Conservation (phyloP, 108 stramenopile genomes). For the Nitzschia putrida region DNA sequence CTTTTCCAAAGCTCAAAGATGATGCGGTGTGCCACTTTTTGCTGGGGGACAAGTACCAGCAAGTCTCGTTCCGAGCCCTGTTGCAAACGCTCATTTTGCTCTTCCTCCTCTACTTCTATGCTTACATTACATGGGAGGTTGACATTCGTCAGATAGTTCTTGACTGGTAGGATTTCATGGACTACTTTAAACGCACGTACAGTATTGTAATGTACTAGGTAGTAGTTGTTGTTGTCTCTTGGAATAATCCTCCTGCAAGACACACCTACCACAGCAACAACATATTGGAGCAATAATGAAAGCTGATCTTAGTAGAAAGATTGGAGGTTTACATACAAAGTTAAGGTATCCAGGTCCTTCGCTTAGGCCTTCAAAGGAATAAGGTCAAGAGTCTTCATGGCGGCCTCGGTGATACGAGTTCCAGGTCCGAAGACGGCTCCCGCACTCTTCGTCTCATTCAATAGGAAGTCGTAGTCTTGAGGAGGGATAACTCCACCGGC, state of each 20-base stretch:
- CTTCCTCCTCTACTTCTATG: conserved; percentile 20
- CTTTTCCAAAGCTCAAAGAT: conserved; percentile 13
- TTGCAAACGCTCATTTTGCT: conserved; percentile 31
- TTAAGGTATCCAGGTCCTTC: too few relatives aligned
- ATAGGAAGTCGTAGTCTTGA: conserved; percentile 89
- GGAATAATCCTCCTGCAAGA: too few relatives aligned
- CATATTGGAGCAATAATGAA: too few relatives aligned
- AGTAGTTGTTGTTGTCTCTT: too few relatives aligned
- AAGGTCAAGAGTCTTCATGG: conserved; percentile 69
- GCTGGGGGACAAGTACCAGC: conserved; percentile 11
- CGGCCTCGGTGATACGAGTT: conserved; percentile 91
- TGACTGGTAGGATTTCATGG: neutral
- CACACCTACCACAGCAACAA: too few relatives aligned
- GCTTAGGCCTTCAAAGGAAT: conserved; percentile 38
- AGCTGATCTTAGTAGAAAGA: too few relatives aligned
- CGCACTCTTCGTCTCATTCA: conserved; percentile 81
- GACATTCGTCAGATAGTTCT: conserved; percentile 9
- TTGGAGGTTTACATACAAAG: too few relatives aligned
- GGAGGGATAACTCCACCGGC: conserved; percentile 97
- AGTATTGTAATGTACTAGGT: too few relatives aligned
- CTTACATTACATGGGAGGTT: conserved; percentile 30
- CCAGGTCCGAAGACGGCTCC: conserved; percentile 96
- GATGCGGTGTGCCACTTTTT: conserved; percentile 10
- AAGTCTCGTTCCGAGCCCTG: conserved; percentile 25
- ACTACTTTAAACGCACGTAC: too few relatives aligned